Evolutionary conservation across 164 flowering plant species (phyloP), one percentile per base, ranked within the genome.

Genomic region (Liquidambar formosana): DNA sequence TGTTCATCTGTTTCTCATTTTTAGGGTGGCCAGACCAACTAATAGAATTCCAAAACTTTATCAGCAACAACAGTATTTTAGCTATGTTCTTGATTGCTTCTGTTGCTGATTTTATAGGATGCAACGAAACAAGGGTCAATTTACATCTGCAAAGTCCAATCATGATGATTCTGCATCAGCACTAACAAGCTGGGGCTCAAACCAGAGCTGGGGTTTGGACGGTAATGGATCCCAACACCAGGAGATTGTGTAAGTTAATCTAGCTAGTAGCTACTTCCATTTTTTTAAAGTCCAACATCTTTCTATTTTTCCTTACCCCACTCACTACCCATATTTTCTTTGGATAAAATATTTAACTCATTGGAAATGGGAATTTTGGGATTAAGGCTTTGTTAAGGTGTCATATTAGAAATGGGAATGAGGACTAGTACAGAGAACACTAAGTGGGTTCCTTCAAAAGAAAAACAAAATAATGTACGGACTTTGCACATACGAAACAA

Each of bases 101-200:
- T 28, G 13, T 12, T 61, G 22, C 59, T 57, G 28, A 48, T 66
- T 10, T 64, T 77, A 57, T 61, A 89, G 94, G 84, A 89, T 89
- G 94, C 90, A 89, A 58, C 76, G 94, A 5, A 82, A 89, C 48
- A 89, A 87, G 64, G 94, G 94, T 48, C 94, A 89, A 56, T 89
- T 89, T 71, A 79, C 94, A 65, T 86, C 94, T 71, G 76, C 88
- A 68, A 89, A 89, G 68, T 67, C 84, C 45, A 76, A 48, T 72
- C 54, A 71, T 38, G 89, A 84, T 68, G 88, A 84, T 49, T 70
- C 82, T 64, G 67, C 81, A 64, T 81, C 84, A 41, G 76, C 77
- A 26, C 74, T 52, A 43, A 70, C 87, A 12, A 75, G 72, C 65
- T 89, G 86, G 86, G 90, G 73, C 28, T 75, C 88, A 53, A 77